phyloP scores from a whole-genome alignment of 331 rosid species.

The Acacia pycnantha region DNA sequence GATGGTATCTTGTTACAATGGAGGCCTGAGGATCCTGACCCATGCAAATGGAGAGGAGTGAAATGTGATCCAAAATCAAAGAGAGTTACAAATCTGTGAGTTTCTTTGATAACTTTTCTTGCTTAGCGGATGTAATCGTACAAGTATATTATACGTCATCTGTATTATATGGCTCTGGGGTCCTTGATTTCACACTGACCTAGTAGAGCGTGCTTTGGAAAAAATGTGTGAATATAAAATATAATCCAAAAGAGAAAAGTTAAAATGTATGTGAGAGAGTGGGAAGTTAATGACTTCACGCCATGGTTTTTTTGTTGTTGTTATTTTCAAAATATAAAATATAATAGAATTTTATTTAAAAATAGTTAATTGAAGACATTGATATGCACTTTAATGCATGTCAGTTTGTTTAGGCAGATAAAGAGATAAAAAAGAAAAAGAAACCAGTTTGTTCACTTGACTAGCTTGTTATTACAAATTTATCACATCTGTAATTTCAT shows the following conservation, averaged over 20 bases:
- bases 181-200: not conserved
- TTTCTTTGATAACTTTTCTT: conserved; percentile 24
- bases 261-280: not conserved
- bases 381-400: not conserved
- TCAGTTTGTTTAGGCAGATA: not conserved
- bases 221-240: not conserved
- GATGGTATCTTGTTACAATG: conserved; percentile 75
- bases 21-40: conserved; percentile 92
- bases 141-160: conserved; percentile 16
- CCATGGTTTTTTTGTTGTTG: not conserved
- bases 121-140: not conserved
- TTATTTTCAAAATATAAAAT: too few species aligned
- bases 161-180: not conserved
- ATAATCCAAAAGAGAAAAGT: not conserved
- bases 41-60: conserved; percentile 94
- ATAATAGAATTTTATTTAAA: too few species aligned
- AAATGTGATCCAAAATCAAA: conserved; percentile 79
- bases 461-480: not conserved
- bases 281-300: not conserved
- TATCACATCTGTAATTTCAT: not conserved
- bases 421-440: not conserved
- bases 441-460: not conserved
- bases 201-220: not conserved
- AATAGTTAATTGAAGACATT: not conserved
- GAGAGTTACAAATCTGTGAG: conserved; percentile 92